Evolutionary conservation across 768 basidiomycete species (phyloP), one percentile per base, ranked within the genome.

Genomic region (Trametes cubensis): DNA sequence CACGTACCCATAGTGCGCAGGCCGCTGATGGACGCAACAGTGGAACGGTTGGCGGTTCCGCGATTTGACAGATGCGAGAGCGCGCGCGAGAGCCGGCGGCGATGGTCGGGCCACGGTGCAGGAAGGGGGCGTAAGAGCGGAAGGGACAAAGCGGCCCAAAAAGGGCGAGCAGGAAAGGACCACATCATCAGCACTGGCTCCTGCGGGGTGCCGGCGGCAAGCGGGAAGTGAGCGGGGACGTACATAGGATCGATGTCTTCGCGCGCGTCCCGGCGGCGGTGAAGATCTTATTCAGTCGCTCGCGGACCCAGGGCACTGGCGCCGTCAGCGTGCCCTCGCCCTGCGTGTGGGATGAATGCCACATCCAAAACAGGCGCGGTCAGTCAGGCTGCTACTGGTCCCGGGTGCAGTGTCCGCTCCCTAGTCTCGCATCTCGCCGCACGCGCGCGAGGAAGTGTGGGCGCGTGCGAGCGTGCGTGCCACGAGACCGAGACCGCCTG

Each of bases 1-100:
- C 68, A 38, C 82, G 72, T 75, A 90, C 88, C 85, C 84, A 87
- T 51, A 89, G 77, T 39, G 83, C 75, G 52, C 79, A 66, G 58
- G 81, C 85, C 79, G 89, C 88, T 90, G 64, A 67, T 78, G 69
- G 81, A 81, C 68, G 72, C 75, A 79, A 49, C 67, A 81, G 79
- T 21, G 80, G 68, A 81, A 68, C 79, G 20, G 47, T 26, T 15
- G 81, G 67, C 79, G 20, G 47, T 26, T 15, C 34, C 34, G 34
- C 34, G 10, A 10, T 34, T 34, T 34, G 34, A 34, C 34, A 34
- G 34, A 34, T 34, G 34, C 34, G 34, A 34, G 34, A 6, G 34
- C 34, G 34, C 34, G 34, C 10, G 10, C 34, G 6, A 10, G 10
- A 4, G 34, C 6, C 34, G 10, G 10, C 34, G 34, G 34, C 34